Percentiles rank a stretch among this genome's conserved stretches.
Evolutionary conservation across 2,329 filamentous ascomycete genomes (phyloP).

Genomic region (Beauveria pseudobassiana): DNA sequence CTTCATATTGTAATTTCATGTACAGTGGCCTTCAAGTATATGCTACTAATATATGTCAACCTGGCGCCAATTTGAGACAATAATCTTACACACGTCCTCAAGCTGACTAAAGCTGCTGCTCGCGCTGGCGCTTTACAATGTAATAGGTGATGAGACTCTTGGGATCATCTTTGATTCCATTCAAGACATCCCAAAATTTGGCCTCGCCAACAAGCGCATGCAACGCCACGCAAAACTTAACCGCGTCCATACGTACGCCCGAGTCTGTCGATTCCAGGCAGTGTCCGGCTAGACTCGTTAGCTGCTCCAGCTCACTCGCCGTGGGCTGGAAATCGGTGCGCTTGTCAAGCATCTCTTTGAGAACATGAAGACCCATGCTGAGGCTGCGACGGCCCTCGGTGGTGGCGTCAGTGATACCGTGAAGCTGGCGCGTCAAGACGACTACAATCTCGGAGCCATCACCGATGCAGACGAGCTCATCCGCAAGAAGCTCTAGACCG

Average conservation of each 20-base stretch:
- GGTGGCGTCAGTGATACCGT: constrained; percentile 31
- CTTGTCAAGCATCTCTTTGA: constrained; percentile 51
- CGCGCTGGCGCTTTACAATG: constrained; percentile 62
- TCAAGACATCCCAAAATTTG: constrained; percentile 61
- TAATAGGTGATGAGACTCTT: constrained; percentile 76
- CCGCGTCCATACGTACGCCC: constrained; percentile 65
- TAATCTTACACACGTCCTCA: too few species aligned
- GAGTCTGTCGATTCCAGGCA: constrained; percentile 55
- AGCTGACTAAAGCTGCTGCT: constrained; percentile 22
- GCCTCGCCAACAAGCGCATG: constrained; percentile 54
- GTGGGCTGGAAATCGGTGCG: constrained; percentile 40
- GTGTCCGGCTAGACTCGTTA: constrained; percentile 43
- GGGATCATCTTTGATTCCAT: constrained; percentile 59
- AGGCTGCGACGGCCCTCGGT: constrained; percentile 43
- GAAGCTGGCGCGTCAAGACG: constrained; percentile 44
- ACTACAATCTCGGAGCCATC: constrained; percentile 53
- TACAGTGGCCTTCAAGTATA: background rate
- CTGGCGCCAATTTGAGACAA: background rate
- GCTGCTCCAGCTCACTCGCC: constrained; percentile 42
- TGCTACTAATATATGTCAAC: background rate
- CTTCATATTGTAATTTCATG: background rate
- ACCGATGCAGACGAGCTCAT: constrained; percentile 61
- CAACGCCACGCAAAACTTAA: constrained; percentile 68
- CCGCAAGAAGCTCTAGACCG: constrained; percentile 65
- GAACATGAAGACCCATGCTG: constrained; percentile 56